Percentiles rank a stretch among this genome's conserved stretches.
Conservation (phyloP, 176 grass and related monocot species). For the Pharus latifolius region DNA sequence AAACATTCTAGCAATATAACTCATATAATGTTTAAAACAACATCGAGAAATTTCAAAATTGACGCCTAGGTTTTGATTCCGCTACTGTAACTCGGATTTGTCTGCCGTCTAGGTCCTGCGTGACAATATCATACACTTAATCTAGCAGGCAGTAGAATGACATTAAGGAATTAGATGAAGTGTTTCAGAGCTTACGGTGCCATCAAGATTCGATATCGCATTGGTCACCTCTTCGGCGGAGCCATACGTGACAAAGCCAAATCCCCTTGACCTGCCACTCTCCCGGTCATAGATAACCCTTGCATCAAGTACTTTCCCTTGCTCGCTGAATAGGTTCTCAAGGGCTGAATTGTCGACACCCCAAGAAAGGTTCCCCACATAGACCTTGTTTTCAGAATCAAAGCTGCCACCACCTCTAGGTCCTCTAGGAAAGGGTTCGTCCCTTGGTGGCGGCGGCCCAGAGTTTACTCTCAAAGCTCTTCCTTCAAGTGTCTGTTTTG, state of each 20-base stretch:
- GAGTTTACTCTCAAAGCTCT: slow-evolving; percentile 67
- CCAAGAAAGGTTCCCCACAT: slow-evolving; percentile 91
- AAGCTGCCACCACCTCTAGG: slow-evolving; percentile 24
- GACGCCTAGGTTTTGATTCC: slow-evolving; percentile 62
- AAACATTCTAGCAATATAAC: not conserved
- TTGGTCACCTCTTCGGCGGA: slow-evolving; percentile 51
- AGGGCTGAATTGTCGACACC: slow-evolving; percentile 84
- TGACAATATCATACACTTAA: not conserved
- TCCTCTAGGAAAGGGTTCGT: slow-evolving; percentile 40
- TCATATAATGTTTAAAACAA: not conserved
- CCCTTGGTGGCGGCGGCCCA: slow-evolving; percentile 61
- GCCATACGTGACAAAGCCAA: slow-evolving; percentile 84
- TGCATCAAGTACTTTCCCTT: slow-evolving; percentile 71
- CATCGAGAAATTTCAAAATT: slow-evolving; percentile 31
- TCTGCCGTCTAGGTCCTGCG: slow-evolving; percentile 83
- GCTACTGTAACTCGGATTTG: slow-evolving; percentile 74
- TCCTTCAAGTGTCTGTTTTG: slow-evolving; percentile 64
- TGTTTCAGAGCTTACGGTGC: slow-evolving; percentile 59
- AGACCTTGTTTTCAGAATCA: slow-evolving; percentile 49
- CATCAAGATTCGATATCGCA: slow-evolving; percentile 74
- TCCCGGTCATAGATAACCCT: slow-evolving; percentile 83
- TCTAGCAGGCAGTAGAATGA: not conserved
- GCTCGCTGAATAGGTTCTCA: slow-evolving; percentile 72
- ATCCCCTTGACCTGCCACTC: slow-evolving; percentile 85
- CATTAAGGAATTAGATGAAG: not conserved